Conservation (phyloP, 768 basidiomycete genomes). For the Flagelloscypha sp. region DNA sequence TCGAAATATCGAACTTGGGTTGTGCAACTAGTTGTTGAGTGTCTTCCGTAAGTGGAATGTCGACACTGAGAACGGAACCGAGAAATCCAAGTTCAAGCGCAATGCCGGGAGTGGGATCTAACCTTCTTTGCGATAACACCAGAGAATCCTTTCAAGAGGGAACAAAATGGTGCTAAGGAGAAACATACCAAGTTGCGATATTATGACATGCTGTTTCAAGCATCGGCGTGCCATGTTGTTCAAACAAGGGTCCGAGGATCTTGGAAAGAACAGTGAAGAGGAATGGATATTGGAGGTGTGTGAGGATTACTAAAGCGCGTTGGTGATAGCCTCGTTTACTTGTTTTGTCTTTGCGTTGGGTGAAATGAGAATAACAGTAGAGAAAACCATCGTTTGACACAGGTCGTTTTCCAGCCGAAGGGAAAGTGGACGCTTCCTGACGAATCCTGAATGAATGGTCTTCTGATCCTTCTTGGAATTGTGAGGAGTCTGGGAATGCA, state of each 20-base stretch:
- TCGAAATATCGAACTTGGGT: slow-evolving; percentile 2
- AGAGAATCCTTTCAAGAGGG: slow-evolving; percentile 16
- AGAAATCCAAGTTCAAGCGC: slow-evolving; percentile 78
- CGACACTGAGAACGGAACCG: slow-evolving; percentile 64
- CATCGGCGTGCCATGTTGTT: slow-evolving; percentile 68
- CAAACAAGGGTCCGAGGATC: slow-evolving; percentile 68
- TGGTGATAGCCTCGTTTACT: slow-evolving; percentile 78
- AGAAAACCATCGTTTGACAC: slow-evolving; percentile 53
- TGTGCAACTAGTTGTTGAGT: slow-evolving; percentile 54
- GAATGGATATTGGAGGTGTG: slow-evolving; percentile 73
- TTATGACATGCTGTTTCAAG: slow-evolving; percentile 83
- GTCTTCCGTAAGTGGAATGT: slow-evolving; percentile 60
- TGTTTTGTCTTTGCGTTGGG: slow-evolving; percentile 52
- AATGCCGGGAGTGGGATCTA: slow-evolving; percentile 58
- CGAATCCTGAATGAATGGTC: slow-evolving; percentile 84
- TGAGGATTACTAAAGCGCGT: slow-evolving; percentile 76
- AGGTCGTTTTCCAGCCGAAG: slow-evolving; percentile 23
- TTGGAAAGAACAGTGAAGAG: slow-evolving; percentile 64
- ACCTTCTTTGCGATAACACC: too few relatives aligned
- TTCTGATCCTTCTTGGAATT: slow-evolving; percentile 78
- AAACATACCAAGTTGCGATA: slow-evolving; percentile 70
- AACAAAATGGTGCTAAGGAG: slow-evolving; percentile 3
- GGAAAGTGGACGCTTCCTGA: slow-evolving; percentile 26
- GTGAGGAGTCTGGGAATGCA: slow-evolving; percentile 82
- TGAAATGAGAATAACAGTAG: slow-evolving; percentile 74